phyloP scores from a whole-genome alignment of 345 rosid genomes.

The Moringa oleifera region DNA sequence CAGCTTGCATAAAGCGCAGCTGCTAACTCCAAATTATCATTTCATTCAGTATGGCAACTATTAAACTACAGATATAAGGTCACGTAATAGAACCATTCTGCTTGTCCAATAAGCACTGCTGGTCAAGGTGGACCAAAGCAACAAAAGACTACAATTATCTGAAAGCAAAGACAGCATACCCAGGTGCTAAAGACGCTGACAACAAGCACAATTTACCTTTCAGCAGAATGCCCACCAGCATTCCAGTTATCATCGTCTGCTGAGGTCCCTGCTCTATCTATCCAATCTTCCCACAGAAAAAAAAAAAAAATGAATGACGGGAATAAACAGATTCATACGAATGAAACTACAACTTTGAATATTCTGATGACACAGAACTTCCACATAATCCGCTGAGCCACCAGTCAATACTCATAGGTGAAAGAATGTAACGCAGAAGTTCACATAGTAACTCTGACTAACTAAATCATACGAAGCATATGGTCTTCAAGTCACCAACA shows the following conservation, averaged over 20 bases:
- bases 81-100: not conserved
- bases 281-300: constrained; percentile 47
- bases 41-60: not conserved
- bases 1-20: not conserved
- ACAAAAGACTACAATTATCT: too few relatives aligned
- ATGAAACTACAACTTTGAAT: not conserved
- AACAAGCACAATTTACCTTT: constrained; percentile 37
- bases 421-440: not conserved
- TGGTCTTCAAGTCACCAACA: not conserved
- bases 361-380: too few relatives aligned
- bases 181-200: too few relatives aligned
- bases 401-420: not conserved
- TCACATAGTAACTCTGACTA: not conserved
- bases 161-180: too few relatives aligned
- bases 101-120: too few relatives aligned
- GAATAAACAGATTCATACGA: not conserved
- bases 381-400: too few relatives aligned
- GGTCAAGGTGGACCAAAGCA: too few relatives aligned
- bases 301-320: not conserved
- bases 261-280: constrained; percentile 55
- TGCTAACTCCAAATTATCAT: too few relatives aligned
- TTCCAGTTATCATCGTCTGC: constrained; percentile 57
- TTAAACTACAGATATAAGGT: not conserved
- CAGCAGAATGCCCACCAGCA: constrained; percentile 47
- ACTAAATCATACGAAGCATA: not conserved